These are phyloP conservation scores for Pseudoneurospora amorphoporcata DNA, from an alignment of 495 filamentous ascomycete genomes.

Conservation along the genomic window DNA sequence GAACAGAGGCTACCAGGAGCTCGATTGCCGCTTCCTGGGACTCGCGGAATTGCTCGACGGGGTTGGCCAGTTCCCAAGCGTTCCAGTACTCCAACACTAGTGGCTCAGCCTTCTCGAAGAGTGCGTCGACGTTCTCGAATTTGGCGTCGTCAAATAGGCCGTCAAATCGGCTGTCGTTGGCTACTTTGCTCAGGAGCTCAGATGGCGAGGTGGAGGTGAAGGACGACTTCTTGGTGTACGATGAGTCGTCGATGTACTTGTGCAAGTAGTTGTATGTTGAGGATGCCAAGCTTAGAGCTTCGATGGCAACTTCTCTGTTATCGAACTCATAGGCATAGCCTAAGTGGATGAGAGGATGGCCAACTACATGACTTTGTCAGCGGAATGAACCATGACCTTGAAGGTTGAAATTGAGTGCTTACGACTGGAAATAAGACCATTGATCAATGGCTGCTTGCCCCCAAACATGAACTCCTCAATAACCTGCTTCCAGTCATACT, in stretches of 20 bases:
- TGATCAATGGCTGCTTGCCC: conserved; percentile 67
- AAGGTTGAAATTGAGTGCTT: conserved; percentile 27
- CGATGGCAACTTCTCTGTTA: conserved; percentile 70
- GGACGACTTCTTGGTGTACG: conserved; percentile 48
- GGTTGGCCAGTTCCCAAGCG: conserved; percentile 58
- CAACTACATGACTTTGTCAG: conserved; percentile 44
- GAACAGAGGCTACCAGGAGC: conserved; percentile 53
- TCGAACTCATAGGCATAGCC: conserved; percentile 79
- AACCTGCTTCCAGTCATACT: conserved; percentile 77
- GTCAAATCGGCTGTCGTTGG: conserved; percentile 44
- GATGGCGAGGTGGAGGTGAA: conserved; percentile 45
- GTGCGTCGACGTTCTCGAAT: conserved; percentile 49
- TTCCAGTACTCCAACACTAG: conserved; percentile 79
- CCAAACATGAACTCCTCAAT: conserved; percentile 64
- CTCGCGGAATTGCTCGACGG: conserved; percentile 60
- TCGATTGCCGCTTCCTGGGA: conserved; percentile 68
- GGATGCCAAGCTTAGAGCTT: conserved; percentile 61
- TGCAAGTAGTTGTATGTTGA: conserved; percentile 67
- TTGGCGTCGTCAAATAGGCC: conserved; percentile 49
- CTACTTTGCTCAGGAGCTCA: conserved; percentile 56
- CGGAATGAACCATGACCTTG: not conserved
- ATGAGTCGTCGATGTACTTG: conserved; percentile 65
- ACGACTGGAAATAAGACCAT: conserved; percentile 68
- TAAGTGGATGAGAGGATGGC: conserved; percentile 79
- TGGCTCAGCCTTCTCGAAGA: conserved; percentile 52